These are phyloP conservation scores for Pleomassaria siparia DNA, from an alignment of 2,329 filamentous ascomycete genomes.

Conservation along the genomic window DNA sequence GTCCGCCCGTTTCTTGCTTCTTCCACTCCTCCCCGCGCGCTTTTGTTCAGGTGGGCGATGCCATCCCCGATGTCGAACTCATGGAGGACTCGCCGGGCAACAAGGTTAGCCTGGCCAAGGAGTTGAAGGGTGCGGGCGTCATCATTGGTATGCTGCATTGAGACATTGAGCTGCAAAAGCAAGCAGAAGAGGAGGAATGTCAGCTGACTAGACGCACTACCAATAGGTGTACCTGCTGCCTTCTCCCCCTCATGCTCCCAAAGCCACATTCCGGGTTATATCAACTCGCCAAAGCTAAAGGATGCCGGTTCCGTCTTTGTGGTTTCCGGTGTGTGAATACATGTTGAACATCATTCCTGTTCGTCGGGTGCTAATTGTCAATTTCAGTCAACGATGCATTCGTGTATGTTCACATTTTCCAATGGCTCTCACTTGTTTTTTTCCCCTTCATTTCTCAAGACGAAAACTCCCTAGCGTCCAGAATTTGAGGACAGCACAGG, in stretches of 20 bases:
- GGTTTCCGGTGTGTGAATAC: slow-evolving; percentile 55
- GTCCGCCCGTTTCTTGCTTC: slow-evolving; percentile 18
- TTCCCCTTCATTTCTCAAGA: too few relatives aligned
- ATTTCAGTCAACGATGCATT: slow-evolving; percentile 82
- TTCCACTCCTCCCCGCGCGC: slow-evolving; percentile 68
- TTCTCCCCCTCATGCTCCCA: slow-evolving; percentile 63
- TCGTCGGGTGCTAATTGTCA: slow-evolving; percentile 3
- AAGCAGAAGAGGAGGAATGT: slow-evolving; percentile 4
- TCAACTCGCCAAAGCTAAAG: slow-evolving; percentile 76
- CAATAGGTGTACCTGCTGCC: slow-evolving; percentile 45
- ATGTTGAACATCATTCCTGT: neutral
- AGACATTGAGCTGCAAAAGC: slow-evolving; percentile 4
- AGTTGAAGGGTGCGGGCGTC: slow-evolving; percentile 72
- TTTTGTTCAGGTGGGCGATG: slow-evolving; percentile 76
- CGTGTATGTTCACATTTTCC: slow-evolving; percentile 66
- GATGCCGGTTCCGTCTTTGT: slow-evolving; percentile 84
- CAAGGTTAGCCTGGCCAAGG: slow-evolving; percentile 82
- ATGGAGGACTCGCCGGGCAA: slow-evolving; percentile 87
- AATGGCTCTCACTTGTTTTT: too few relatives aligned
- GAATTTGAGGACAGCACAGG: too few relatives aligned
- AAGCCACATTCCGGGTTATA: slow-evolving; percentile 81
- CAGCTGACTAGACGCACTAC: slow-evolving; percentile 32
- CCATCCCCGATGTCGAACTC: slow-evolving; percentile 73
- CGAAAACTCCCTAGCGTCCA: too few relatives aligned
- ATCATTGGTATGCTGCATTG: slow-evolving; percentile 58